These are phyloP conservation scores for Pleurotus sapidus DNA, from an alignment of 768 basidiomycete genomes.

Conservation along the genomic window DNA sequence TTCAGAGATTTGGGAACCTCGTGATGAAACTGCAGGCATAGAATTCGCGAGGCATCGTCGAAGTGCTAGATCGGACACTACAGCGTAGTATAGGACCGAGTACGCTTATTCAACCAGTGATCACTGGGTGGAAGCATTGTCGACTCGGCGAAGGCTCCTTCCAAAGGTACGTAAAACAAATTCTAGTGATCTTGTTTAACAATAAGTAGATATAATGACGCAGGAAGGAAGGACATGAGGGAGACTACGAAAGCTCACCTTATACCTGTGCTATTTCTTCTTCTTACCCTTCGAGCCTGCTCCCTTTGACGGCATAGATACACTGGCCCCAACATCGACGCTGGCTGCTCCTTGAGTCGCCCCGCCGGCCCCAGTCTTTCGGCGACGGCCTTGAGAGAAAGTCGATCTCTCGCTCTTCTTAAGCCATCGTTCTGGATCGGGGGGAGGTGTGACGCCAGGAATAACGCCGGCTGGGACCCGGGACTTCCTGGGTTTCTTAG, in stretches of 20 bases:
- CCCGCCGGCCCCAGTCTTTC: slow-evolving; percentile 46
- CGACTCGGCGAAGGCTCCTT: too few species aligned
- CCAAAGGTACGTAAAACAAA: too few species aligned
- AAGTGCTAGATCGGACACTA: too few species aligned
- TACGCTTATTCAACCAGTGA: too few species aligned
- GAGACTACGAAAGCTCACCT: slow-evolving; percentile 12
- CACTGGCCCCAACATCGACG: slow-evolving; percentile 33
- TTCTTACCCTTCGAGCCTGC: slow-evolving; percentile 62
- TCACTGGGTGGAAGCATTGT: too few species aligned
- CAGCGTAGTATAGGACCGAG: too few species aligned
- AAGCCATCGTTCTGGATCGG: slow-evolving; percentile 86
- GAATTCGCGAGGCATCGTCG: too few species aligned
- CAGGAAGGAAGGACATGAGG: slow-evolving; percentile 8
- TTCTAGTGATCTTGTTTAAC: too few species aligned
- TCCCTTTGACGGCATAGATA: slow-evolving; percentile 31
- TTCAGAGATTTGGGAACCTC: too few species aligned
- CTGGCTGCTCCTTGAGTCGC: slow-evolving; percentile 67
- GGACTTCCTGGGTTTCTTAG: slow-evolving; percentile 55
- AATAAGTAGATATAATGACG: neutral
- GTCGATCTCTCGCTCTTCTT: slow-evolving; percentile 81
- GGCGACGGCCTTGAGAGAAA: slow-evolving; percentile 50
- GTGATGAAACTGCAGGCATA: too few species aligned
- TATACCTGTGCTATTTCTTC: too few species aligned
- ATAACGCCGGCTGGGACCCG: slow-evolving; percentile 73
- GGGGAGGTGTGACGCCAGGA: slow-evolving; percentile 78